These are phyloP conservation scores for Coemansia sp. DNA, from an alignment of 192 early-diverging fungal species.

Conservation along the genomic window DNA sequence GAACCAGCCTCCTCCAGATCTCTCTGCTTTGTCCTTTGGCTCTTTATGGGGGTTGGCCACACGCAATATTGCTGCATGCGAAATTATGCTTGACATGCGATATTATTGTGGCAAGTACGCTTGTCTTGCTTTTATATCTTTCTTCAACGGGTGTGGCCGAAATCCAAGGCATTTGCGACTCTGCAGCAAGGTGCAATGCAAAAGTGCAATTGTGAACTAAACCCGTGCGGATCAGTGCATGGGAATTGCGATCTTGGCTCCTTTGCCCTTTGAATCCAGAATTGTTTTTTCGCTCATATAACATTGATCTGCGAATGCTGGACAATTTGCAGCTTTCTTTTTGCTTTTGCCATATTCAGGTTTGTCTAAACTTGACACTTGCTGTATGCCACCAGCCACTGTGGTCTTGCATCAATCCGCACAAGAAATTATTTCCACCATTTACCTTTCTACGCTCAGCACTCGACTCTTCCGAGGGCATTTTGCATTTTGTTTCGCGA, in stretches of 20 bases:
- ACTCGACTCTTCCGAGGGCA: not conserved
- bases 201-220: not conserved
- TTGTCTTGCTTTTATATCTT: too few relatives aligned
- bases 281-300: not conserved
- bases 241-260: not conserved
- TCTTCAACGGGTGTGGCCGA: not conserved
- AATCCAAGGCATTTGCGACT: not conserved
- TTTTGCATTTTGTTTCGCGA: not conserved
- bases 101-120: not conserved
- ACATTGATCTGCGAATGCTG: not conserved
- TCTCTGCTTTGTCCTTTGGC: too few relatives aligned
- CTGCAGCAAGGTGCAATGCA: not conserved
- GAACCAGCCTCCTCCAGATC: too few relatives aligned
- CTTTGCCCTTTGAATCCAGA: not conserved
- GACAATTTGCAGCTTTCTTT: not conserved
- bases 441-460: not conserved
- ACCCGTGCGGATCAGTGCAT: not conserved
- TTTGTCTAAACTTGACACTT: not conserved
- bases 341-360: not conserved
- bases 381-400: not conserved
- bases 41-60: too few relatives aligned
- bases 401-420: not conserved
- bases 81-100: not conserved
- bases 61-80: too few relatives aligned
- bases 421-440: not conserved